Base-by-base conservation (phyloP, 2,329 filamentous ascomycete genomes). In the Stachybotrys elegans region DNA sequence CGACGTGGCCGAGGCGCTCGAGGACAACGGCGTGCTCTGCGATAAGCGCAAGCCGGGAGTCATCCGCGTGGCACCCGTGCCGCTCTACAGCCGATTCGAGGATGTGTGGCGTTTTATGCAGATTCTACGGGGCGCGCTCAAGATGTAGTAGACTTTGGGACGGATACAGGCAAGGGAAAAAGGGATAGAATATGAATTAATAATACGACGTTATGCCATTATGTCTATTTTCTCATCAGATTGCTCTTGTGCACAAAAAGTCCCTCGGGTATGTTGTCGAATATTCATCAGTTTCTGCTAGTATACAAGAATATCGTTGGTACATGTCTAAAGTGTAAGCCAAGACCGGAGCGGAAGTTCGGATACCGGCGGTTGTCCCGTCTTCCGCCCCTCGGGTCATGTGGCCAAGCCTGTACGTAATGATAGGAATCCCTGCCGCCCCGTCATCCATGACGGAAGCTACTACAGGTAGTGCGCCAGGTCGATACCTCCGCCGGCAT, bases 41-140 rank as follows among this genome's bases (percentile, higher is more conserved):
- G 90, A 95, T 59, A 86, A 93, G 73, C 73, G 90, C 47, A 88
- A 87, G 62, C 90, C 91, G 2, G 83, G 91, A 59, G 90, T 95
- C 14, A 83, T 95, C 41, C 73, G 90, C 2, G 81, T 94, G 2
- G 88, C 90, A 2, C 90, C 91, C 2, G 84, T 86, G 34, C 89
- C 90, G 8, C 62, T 95, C 52, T 95, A 95, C 66, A 92, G 92
- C 57, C 81, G 78, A 0, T 94, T 87, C 59, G 72, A 74, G 47
- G 90, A 95, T 54, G 82, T 90, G 6, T 73, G 66, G 65, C 65
- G 53, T 38, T 74, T 72, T 44, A 70, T 75, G 62, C 60, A 70
- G 48, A 59, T 68, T 4, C 42, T 75, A 39, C 55, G 62, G 29
- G 52, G 51, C 2, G 61, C 65, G 6, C 48, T 69, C 47, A 53